These are phyloP conservation scores for Penicillium angulare DNA, from an alignment of 495 filamentous ascomycete species.

Conservation along the genomic window DNA sequence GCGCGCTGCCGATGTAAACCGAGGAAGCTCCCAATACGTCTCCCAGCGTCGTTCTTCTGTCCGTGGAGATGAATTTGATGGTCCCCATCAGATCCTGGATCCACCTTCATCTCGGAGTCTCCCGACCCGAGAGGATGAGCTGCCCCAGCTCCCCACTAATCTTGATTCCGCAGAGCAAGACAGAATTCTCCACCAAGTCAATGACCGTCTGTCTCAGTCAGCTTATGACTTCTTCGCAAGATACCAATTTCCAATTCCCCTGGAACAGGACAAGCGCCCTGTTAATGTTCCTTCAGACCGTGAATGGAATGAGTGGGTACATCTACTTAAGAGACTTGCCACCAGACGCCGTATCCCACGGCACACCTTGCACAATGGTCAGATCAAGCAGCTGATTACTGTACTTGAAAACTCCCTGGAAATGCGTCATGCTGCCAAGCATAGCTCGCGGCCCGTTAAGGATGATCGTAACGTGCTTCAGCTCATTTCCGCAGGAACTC, in stretches of 20 bases:
- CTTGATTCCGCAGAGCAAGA: conserved; percentile 82
- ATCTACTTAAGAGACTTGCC: conserved; percentile 79
- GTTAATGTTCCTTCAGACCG: conserved; percentile 77
- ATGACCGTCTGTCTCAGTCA: conserved; percentile 79
- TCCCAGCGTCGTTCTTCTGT: conserved; percentile 73
- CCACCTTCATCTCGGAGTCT: conserved; percentile 62
- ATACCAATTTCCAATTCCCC: conserved; percentile 83
- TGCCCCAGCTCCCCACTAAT: conserved; percentile 79
- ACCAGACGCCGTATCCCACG: conserved; percentile 83
- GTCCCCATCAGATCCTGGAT: conserved; percentile 75
- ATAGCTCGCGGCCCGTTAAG: conserved; percentile 79
- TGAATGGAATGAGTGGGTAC: conserved; percentile 92
- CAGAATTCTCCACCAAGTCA: conserved; percentile 71
- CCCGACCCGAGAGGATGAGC: conserved; percentile 71
- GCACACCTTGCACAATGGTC: conserved; percentile 78
- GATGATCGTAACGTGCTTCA: conserved; percentile 88
- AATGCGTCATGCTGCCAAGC: conserved; percentile 81
- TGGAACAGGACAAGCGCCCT: conserved; percentile 75
- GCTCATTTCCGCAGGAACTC: conserved; percentile 78
- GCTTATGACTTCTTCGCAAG: conserved; percentile 87
- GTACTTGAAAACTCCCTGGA: conserved; percentile 80
- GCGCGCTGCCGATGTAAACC: conserved; percentile 42
- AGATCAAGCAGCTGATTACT: conserved; percentile 85
- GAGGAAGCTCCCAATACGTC: conserved; percentile 51
- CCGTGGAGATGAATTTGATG: conserved; percentile 79